Base-by-base conservation (phyloP, 2,329 filamentous ascomycete genomes). In the Cercospora sp. region DNA sequence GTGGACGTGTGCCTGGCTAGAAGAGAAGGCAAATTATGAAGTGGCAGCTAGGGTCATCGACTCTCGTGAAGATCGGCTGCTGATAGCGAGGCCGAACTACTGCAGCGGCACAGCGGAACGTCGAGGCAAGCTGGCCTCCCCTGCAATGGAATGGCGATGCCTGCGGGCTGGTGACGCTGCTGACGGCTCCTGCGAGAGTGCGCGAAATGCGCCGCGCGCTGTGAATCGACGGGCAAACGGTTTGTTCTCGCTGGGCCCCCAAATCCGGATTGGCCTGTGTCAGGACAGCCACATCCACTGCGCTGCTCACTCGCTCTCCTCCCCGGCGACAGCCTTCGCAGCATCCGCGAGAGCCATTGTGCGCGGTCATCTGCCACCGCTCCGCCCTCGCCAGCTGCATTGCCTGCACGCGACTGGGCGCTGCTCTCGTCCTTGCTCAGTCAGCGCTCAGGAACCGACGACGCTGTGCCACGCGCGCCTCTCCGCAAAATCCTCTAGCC, bases 401-500 rank as follows among this genome's bases (percentile, higher is more conserved):
- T 64, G 61, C 36, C 1, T 3, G 36, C 36, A 40, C 13, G 36
- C 36, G 36, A 40, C 36, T n/a, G 36, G 13, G 5, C n/a, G 42
- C 42, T 18, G 18, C n/a, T 0, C 42, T 33, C 7, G 40, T 26
- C 48, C 40, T 18, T 26, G 18, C 42, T 48, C 42, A 10, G 42
- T 20, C 42, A 48, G 42, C 42, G 36, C 5, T 7, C 36, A 16
- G 36, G 13, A 16, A 16, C 13, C 36, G 36, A 42, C 36, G 36
- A 2, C 36, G 36, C 36, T n/a, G 36, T 42, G 36, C 36, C 36
- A 42, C 36, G 36, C 16, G 36, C 36, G 36, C 16, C 36, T 42
- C 36, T 42, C 68, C 68, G 68, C 66, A 66, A 64, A 66, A 70
- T 70, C 60, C 63, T 61, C 68, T 70, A 68, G 68, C 45, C 60